Evolutionary conservation across 805 yeast species (phyloP).

Genomic region (Wickerhamiella azyma): DNA sequence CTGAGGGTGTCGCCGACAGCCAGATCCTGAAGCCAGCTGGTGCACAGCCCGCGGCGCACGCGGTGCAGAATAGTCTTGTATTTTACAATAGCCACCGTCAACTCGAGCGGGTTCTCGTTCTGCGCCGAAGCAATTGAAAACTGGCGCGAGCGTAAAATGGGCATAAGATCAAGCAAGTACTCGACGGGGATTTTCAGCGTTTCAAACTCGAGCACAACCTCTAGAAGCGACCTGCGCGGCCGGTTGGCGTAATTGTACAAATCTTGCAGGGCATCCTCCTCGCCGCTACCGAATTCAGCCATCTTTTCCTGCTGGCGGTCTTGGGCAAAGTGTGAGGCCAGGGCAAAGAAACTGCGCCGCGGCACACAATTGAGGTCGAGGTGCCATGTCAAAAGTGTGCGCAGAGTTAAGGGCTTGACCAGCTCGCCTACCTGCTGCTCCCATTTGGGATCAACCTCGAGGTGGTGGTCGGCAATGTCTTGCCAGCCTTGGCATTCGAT

Average conservation of each 20-base stretch:
- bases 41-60: constrained; percentile 67
- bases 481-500: constrained; percentile 63
- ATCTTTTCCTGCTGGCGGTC: constrained; percentile 70
- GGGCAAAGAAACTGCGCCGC: constrained; percentile 62
- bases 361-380: constrained; percentile 77
- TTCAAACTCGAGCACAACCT: constrained; percentile 69
- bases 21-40: constrained; percentile 53
- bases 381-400: constrained; percentile 63
- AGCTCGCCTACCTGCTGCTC: constrained; percentile 31
- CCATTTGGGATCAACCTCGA: constrained; percentile 28
- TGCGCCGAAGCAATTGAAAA: constrained; percentile 66
- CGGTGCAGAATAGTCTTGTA: constrained; percentile 71
- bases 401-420: constrained; percentile 47
- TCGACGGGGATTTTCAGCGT: constrained; percentile 62
- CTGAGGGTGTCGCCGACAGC: constrained; percentile 36
- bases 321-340: constrained; percentile 59
- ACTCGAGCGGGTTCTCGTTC: constrained; percentile 32
- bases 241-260: constrained; percentile 83
- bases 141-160: constrained; percentile 63
- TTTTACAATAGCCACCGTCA: constrained; percentile 74
- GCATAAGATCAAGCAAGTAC: constrained; percentile 64
- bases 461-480: constrained; percentile 49
- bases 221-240: constrained; percentile 78
- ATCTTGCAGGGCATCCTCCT: constrained; percentile 63
- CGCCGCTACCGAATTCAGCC: constrained; percentile 52